These are phyloP conservation scores for Neofusicoccum cordaticola DNA, from an alignment of 2,329 filamentous ascomycete genomes.

Conservation along the genomic window DNA sequence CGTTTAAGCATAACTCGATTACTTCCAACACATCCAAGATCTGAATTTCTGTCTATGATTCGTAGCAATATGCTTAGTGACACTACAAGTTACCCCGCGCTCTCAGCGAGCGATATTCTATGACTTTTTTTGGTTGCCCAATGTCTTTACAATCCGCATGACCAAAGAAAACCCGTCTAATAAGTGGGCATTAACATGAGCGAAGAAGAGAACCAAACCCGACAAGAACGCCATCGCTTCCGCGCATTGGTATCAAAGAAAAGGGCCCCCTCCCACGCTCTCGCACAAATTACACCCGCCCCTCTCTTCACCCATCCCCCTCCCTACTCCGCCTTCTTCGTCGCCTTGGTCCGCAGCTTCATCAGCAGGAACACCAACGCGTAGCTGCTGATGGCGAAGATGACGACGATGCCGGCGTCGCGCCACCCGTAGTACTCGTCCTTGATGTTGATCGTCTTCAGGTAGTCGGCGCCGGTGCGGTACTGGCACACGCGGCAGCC, in stretches of 20 bases:
- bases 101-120: neutral
- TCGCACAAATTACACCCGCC: neutral
- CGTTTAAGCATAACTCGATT: no score
- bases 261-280: no score
- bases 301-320: no score
- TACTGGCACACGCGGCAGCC: slow-evolving; percentile 63
- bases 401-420: slow-evolving; percentile 58
- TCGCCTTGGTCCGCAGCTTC: slow-evolving; percentile 42
- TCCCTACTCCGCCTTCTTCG: slow-evolving; percentile 37
- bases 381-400: slow-evolving; percentile 58
- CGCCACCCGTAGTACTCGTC: slow-evolving; percentile 64
- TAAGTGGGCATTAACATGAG: no score
- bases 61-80: neutral
- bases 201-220: no score
- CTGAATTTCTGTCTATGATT: neutral
- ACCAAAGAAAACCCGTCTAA: no score
- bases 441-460: slow-evolving; percentile 56
- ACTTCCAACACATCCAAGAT: no score
- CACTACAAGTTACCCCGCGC: neutral
- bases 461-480: slow-evolving; percentile 56
- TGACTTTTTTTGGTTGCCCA: neutral
- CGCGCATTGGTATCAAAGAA: no score
- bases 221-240: no score
- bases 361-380: slow-evolving; percentile 44
- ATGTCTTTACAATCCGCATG: neutral